Evolutionary conservation across 2,329 filamentous ascomycete species (phyloP), one percentile per base, ranked within the genome.

Genomic region (Penicillium sp.): DNA sequence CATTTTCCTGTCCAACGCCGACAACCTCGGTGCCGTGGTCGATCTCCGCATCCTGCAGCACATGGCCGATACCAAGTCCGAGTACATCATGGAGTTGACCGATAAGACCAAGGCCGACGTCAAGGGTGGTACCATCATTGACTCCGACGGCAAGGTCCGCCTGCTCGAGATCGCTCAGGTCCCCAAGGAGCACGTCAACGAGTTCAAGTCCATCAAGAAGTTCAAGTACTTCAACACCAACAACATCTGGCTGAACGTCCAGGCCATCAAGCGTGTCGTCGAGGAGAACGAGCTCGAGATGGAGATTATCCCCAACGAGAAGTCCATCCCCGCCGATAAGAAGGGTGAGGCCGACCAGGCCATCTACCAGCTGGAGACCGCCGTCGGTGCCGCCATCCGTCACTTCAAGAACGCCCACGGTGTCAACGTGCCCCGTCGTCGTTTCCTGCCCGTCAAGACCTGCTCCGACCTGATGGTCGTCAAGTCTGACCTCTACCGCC

Each of bases 181-280:
- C 34, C 94, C 94, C 79, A 99, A 97, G 87, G 91, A 99, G 83
- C 94, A 99, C 80, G 90, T 94, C 76, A 97, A 99, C 81, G 94
- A 99, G 82, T 99, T 99, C 90, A 99, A 99, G 88, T 97, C 92
- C 45, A 99, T 99, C 84, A 99, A 99, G 88, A 99, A 99, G 85
- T 99, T 99, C 89, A 97, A 96, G 85, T 99, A 99, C 87, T 99
- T 99, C 88, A 99, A 99, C 87, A 99, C 94, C 79, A 99, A 99
- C 89, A 99, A 99, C 86, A 97, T 99, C 80, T 99, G 94, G 94
- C 89, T 99, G 84, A 96, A 96, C 81, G 84, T 97, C 68, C 88
- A 90, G 74, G 94, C 94, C 66, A 89, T 99, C 80, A 97, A 97
- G 88, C 92, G 94, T 57, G 92, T 99, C 50, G 94, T 99, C 7